These are phyloP conservation scores for Vitis amurensis DNA, from an alignment of 164 flowering plant genomes.

Conservation along the genomic window DNA sequence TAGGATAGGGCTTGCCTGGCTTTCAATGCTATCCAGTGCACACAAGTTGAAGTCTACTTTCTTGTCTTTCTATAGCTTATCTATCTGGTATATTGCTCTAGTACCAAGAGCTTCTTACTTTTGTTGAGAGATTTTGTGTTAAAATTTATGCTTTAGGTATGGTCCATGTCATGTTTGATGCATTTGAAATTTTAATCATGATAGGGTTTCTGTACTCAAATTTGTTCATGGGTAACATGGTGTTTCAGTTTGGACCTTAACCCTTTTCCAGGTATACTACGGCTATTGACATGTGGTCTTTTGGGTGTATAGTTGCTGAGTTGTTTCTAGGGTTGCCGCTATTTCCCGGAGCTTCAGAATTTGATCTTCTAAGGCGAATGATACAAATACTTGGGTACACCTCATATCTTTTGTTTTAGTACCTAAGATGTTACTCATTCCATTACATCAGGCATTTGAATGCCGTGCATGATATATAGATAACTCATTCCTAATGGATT, in stretches of 20 bases:
- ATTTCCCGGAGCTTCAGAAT: constrained; percentile 97
- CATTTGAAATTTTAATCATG: neutral
- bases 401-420: neutral
- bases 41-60: too few species aligned
- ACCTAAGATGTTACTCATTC: neutral
- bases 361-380: constrained; percentile 93
- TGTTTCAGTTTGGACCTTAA: constrained; percentile 31
- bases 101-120: neutral
- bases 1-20: too few species aligned
- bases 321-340: constrained; percentile 91
- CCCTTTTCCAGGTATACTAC: constrained; percentile 72
- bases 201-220: neutral
- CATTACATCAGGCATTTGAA: neutral
- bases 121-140: neutral
- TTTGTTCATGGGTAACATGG: neutral
- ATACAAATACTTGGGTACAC: constrained; percentile 80
- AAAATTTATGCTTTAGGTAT: neutral
- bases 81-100: too few species aligned
- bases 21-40: too few species aligned
- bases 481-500: neutral
- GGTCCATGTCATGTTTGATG: neutral
- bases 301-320: constrained; percentile 98
- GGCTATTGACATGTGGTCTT: constrained; percentile 99
- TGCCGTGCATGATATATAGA: neutral
- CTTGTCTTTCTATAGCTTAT: too few species aligned